Base-by-base conservation (phyloP, 2,329 filamentous ascomycete genomes). In the Fusarium virguliforme region DNA sequence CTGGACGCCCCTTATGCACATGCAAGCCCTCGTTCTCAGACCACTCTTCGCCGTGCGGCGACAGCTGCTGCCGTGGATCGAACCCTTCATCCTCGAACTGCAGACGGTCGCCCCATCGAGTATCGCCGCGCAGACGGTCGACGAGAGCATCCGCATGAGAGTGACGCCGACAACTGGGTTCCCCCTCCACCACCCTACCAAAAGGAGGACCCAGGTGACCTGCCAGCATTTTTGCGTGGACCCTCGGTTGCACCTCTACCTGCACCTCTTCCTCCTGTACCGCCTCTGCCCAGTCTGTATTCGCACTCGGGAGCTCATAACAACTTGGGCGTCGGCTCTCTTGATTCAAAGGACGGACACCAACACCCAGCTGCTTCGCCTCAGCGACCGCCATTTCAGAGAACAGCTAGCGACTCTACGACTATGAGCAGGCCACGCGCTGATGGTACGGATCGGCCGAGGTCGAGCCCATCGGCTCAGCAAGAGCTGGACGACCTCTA, bases 81-180 rank as follows among this genome's bases (percentile, higher is more conserved):
- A 61, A 87, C 89, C 26, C 86, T 92, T 53, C 86, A 94, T 71
- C 89, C 89, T 71, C 83, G 86, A 54, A 82, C 88, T 41, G 81
- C 87, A 59, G 82, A 87, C 72, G 82, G 84, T 73, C 83, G 89
- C 2, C 85, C 82, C 40, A 85, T 90, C 50, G 82, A 90, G 72
- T 92, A 92, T 76, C 88, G 90, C 48, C 87, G 91, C 50, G 91
- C 91, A 13, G 91, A 93, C 79, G 90, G 91, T 7, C 86, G 90
- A 43, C 85, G 88, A 43, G 91, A 95, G 75, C 87, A 94, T 73
- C 93, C 93, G 4, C 93, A 96, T 79, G 93, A 96, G 80, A 95
- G 93, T 70, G 93, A 96, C 78, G 93, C 93, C 4, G 94, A 96
- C 75, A 94, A 95, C 74, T 97, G 94, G 94, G 92, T 94, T 5